phyloP scores from a whole-genome alignment of 345 rosid genomes.

The Hibiscus mutabilis region DNA sequence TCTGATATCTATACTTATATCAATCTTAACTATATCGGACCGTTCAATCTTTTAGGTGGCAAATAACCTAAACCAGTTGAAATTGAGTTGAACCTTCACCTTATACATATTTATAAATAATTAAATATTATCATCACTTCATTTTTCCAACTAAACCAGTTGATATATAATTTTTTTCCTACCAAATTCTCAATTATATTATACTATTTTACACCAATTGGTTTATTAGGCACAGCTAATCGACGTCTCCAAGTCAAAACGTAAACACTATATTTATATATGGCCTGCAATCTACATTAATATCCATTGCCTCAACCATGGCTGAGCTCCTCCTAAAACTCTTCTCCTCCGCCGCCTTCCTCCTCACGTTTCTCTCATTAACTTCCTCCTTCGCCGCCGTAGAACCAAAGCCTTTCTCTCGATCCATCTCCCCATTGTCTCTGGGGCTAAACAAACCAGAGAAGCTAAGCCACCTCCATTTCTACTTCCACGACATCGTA shows the following conservation, averaged over 20 bases:
- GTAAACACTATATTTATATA: not conserved
- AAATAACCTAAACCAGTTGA: no score
- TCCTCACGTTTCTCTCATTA: not conserved
- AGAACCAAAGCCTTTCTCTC: not conserved
- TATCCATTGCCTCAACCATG: constrained; percentile 16
- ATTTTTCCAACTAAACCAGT: not conserved
- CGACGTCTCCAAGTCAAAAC: not conserved
- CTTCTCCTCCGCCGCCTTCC: not conserved
- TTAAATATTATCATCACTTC: not conserved
- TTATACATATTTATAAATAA: no score
- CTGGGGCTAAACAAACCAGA: not conserved
- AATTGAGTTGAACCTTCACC: no score
- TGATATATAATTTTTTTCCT: not conserved
- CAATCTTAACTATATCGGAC: no score
- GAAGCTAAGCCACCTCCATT: constrained; percentile 38
- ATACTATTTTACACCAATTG: not conserved
- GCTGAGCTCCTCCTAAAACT: constrained; percentile 20
- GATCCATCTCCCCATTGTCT: not conserved
- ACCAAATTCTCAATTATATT: not conserved
- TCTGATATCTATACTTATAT: no score
- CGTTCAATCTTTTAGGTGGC: no score
- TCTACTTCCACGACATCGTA: constrained; percentile 31
- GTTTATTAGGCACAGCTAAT: not conserved
- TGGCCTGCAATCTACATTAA: no score
- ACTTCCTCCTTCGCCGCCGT: not conserved